Percentiles rank a stretch among this genome's conserved stretches.
Conservation (phyloP, 163 green algal genomes). For the Prototheca wickerhamii region DNA sequence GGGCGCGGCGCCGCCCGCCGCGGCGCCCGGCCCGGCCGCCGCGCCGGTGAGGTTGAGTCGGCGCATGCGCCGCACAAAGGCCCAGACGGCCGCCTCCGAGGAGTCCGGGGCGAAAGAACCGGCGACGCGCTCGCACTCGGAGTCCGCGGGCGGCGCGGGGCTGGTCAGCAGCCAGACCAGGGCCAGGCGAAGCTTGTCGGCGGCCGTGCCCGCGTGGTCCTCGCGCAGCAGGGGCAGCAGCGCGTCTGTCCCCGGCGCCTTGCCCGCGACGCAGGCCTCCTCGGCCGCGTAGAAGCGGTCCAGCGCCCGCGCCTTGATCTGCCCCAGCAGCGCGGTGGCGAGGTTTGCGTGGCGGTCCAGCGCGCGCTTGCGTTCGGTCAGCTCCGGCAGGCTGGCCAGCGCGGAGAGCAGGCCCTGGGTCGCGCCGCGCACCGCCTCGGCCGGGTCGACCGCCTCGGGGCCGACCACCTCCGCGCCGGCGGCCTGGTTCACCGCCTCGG, state of each 20-base stretch:
- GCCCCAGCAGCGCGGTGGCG: conserved; percentile 69
- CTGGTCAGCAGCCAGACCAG: conserved; percentile 77
- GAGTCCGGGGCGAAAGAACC: conserved; percentile 42
- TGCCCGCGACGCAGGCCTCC: conserved; percentile 73
- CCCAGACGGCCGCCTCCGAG: conserved; percentile 63
- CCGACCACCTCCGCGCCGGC: conserved; percentile 43
- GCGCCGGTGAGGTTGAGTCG: conserved; percentile 71
- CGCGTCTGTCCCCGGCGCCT: conserved; percentile 27
- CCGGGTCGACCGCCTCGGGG: conserved; percentile 28
- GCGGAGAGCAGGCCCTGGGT: conserved; percentile 82
- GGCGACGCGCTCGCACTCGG: conserved; percentile 56
- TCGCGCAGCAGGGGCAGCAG: conserved; percentile 37
- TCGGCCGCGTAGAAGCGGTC: conserved; percentile 64
- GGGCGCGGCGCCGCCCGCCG: conserved; percentile 18
- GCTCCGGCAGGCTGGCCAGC: conserved; percentile 75
- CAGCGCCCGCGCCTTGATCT: conserved; percentile 82
- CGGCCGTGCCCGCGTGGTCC: conserved; percentile 34
- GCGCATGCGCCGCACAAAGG: conserved; percentile 82
- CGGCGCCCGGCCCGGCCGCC: conserved; percentile 3
- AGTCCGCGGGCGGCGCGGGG: conserved; percentile 25
- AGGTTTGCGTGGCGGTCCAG: conserved; percentile 99
- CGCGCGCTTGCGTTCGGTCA: conserved; percentile 76
- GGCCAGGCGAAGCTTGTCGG: conserved; percentile 87
- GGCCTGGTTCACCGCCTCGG: conserved; percentile 85
- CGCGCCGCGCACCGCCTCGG: conserved; percentile 29